phyloP scores from a whole-genome alignment of 768 basidiomycete genomes.

The Lyophyllum decastes region DNA sequence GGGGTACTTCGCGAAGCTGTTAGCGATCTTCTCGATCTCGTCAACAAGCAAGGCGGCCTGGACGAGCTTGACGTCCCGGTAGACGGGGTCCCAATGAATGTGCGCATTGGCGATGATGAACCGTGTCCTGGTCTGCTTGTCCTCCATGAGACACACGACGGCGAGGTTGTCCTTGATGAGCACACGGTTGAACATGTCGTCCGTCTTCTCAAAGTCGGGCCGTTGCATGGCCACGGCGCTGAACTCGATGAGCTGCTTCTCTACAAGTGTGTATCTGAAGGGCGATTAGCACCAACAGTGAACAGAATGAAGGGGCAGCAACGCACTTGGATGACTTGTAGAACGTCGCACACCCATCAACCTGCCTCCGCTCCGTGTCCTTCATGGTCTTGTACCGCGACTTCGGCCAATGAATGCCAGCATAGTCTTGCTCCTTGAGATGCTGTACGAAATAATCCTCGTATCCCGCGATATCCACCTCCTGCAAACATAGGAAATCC shows the following conservation, averaged over 20 bases:
- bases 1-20: constrained; percentile 83
- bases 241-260: constrained; percentile 93
- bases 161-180: constrained; percentile 94
- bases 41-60: constrained; percentile 92
- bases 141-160: constrained; percentile 84
- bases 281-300: constrained; percentile 10
- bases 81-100: constrained; percentile 90
- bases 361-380: constrained; percentile 78
- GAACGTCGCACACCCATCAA: constrained; percentile 97
- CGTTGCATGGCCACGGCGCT: constrained; percentile 90
- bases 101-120: constrained; percentile 90
- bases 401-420: constrained; percentile 91
- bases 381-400: constrained; percentile 93
- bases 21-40: constrained; percentile 88
- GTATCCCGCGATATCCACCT: constrained; percentile 91
- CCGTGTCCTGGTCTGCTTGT: constrained; percentile 82
- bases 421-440: constrained; percentile 76
- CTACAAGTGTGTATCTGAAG: constrained; percentile 84
- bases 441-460: constrained; percentile 86
- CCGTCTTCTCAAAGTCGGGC: constrained; percentile 93
- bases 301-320: constrained; percentile 4
- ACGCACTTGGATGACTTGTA: constrained; percentile 87
- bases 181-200: constrained; percentile 99
- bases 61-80: constrained; percentile 95
- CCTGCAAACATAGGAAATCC: constrained; percentile 94